Percentiles rank a stretch among this genome's conserved stretches.
Evolutionary conservation across 2,329 filamentous ascomycete species (phyloP).

Genomic region (Ceratocystis cubensis): DNA sequence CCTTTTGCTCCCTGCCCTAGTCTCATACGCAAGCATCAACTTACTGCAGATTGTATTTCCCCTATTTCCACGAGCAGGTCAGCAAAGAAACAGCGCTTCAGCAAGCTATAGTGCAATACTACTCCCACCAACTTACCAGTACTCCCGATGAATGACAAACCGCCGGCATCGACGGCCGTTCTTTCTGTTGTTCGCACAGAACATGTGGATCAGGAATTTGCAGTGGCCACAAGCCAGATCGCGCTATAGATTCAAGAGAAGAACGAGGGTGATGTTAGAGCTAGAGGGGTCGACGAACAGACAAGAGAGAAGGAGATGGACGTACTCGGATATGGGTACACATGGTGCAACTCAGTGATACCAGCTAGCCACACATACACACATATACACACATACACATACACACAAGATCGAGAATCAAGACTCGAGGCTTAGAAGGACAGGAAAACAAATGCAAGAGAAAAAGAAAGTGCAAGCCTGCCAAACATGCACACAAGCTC

Average conservation of each 20-base stretch:
- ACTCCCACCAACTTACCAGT: neutral
- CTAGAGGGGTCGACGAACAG: neutral
- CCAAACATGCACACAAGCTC: neutral
- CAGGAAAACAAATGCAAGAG: neutral
- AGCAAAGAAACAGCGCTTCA: neutral
- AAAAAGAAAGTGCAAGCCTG: slow-evolving; percentile 2
- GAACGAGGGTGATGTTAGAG: neutral
- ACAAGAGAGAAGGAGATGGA: neutral
- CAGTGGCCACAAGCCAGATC: slow-evolving; percentile 9
- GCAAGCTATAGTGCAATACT: neutral
- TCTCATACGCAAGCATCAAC: neutral
- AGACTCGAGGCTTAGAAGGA: neutral
- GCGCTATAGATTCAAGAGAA: neutral
- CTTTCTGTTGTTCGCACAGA: neutral
- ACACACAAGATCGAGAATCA: too few species aligned
- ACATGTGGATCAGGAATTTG: slow-evolving; percentile 6
- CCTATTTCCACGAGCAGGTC: neutral
- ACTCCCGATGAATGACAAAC: slow-evolving; percentile 8
- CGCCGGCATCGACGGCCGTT: neutral
- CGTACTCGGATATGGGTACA: slow-evolving; percentile 11
- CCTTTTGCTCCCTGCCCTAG: too few species aligned
- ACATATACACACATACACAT: too few species aligned
- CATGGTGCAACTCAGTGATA: neutral
- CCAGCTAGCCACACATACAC: too few species aligned
- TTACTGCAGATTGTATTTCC: slow-evolving; percentile 2